Percentiles rank a stretch among this genome's conserved stretches.
phyloP scores from a whole-genome alignment of 805 yeast genomes.

The Yarrowia keelungensis region DNA sequence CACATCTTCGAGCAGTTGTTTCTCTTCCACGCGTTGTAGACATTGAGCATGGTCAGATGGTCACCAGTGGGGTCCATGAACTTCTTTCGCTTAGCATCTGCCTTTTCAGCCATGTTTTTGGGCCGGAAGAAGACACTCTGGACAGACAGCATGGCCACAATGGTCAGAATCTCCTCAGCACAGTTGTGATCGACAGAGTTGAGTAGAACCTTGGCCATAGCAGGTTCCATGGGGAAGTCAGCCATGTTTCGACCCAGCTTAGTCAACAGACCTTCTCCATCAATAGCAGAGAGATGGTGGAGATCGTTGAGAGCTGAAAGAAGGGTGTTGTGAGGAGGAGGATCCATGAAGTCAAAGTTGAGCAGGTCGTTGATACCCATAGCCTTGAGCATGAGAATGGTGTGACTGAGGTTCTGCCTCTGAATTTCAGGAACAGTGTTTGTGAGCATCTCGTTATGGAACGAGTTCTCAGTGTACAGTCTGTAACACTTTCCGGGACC shows the following conservation, averaged over 20 bases:
- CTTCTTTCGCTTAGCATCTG: conserved; percentile 65
- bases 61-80: conserved; percentile 72
- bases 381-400: conserved; percentile 76
- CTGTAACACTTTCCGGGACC: conserved; percentile 96
- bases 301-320: conserved; percentile 78
- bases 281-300: conserved; percentile 88
- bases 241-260: conserved; percentile 84
- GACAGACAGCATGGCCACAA: conserved; percentile 85
- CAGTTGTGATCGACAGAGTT: conserved; percentile 68
- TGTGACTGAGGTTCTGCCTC: conserved; percentile 78
- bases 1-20: conserved; percentile 73
- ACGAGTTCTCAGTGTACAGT: conserved; percentile 84
- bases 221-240: conserved; percentile 90
- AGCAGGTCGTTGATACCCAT: conserved; percentile 84
- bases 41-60: conserved; percentile 74
- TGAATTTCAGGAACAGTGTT: conserved; percentile 93
- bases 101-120: conserved; percentile 67
- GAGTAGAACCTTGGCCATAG: conserved; percentile 77
- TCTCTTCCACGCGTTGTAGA: conserved; percentile 78
- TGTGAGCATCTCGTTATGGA: conserved; percentile 72
- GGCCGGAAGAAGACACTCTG: conserved; percentile 75
- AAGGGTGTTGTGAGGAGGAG: conserved; percentile 77
- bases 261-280: conserved; percentile 79
- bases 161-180: conserved; percentile 69
- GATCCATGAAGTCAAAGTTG: conserved; percentile 88